Base-by-base conservation (phyloP, 371 early-diverging fungal species). In the Lichtheimia corymbifera region DNA sequence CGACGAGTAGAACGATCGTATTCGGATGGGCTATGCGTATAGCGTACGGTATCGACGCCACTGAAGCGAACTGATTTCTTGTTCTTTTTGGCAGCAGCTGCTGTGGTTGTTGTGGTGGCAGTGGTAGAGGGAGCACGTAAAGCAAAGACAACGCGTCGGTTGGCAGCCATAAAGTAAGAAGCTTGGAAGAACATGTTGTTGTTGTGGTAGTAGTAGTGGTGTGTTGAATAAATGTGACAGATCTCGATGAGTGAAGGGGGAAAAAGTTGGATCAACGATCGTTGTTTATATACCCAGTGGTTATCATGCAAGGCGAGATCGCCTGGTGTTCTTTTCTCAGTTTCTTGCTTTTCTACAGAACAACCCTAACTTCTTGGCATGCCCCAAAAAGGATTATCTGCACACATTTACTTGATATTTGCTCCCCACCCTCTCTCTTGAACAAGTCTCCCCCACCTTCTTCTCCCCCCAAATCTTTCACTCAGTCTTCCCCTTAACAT, bases 1-100 rank as follows among this genome's bases (percentile, higher is more conserved):
- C 47, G 47, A 47, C 47, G 47, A 17, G 18, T 55, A 24, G 68
- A 58, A 20, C 64, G 64, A 45, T 63, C 64, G 50, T 68, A 68
- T 30, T 64, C 58, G n/a, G 30, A 20, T 17, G 58, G 7, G 22
- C 68, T 58, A 24, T 68, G 58, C 9, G 64, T 64, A 27, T 60
- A 65, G 6, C 25, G 53, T 42, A 59, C 43, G 0, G 52, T 62
- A 28, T 42, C 18, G 5, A 42, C 28, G 12, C 49, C 28, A 24
- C 59, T 54, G 20, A 67, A 67, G 6, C 58, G 63, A 12, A 67
- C 67, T 5, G 35, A 20, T 30, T 62, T 64, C 49, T 55, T 30
- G 20, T 44, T 55, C 44, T 63, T 63, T 2, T 56, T 42, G n/a
- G 35, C 22, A 11, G 53, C 9, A 13, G 55, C 20, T 18, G 50